Conservation (phyloP, 2,329 filamentous ascomycete genomes). For the Simplicillium sp. region DNA sequence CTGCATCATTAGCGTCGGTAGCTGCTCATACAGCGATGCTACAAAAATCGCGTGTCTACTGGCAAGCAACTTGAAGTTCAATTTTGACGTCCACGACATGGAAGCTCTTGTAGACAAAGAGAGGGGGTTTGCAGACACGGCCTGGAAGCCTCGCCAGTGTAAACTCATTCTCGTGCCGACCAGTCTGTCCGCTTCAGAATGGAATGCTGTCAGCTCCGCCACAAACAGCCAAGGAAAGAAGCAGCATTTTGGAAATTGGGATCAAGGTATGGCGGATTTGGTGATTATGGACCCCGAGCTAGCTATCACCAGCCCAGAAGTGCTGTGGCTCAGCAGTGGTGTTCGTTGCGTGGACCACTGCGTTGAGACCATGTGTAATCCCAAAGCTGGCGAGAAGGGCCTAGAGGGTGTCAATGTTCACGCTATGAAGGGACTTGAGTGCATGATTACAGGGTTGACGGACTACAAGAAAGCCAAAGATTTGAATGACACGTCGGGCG, state of each 20-base stretch:
- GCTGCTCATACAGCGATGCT: too few species aligned
- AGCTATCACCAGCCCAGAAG: constrained; percentile 43
- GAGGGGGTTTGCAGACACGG: too few species aligned
- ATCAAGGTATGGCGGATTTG: constrained; percentile 13
- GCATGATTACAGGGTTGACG: too few species aligned
- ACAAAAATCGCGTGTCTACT: too few species aligned
- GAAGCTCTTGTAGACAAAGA: too few species aligned
- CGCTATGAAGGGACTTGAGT: too few species aligned
- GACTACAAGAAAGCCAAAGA: too few species aligned
- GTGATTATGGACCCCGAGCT: constrained; percentile 31
- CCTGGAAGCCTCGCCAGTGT: too few species aligned
- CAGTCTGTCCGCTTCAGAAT: constrained; percentile 10
- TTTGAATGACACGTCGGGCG: too few species aligned
- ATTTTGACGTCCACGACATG: too few species aligned
- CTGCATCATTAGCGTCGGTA: too few species aligned
- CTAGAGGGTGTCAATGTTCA: neutral
- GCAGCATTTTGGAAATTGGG: constrained; percentile 15
- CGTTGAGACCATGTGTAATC: constrained; percentile 42
- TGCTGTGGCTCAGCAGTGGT: constrained; percentile 49
- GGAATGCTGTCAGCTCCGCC: constrained; percentile 12
- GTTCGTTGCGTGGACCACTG: constrained; percentile 48
- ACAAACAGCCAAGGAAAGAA: constrained; percentile 16
- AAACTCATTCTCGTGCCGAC: constrained; percentile 10
- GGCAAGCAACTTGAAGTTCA: too few species aligned
- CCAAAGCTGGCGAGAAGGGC: constrained; percentile 24